Conservation (phyloP, 148 eudicot genomes). For the Beta vulgaris region DNA sequence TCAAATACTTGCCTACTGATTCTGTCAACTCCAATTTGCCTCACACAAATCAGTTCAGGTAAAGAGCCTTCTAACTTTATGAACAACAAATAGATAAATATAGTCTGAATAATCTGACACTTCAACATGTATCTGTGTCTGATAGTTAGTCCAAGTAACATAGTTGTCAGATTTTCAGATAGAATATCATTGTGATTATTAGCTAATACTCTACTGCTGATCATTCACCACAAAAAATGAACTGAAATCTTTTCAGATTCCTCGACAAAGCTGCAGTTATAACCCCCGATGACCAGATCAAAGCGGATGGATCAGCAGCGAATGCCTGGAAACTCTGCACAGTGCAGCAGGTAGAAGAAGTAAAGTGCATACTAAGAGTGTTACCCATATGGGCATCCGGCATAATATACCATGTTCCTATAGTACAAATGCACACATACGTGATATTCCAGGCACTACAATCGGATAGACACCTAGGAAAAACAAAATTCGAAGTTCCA, state of each 20-base stretch:
- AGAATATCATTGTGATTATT: neutral
- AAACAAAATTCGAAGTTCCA: slow-evolving; percentile 46
- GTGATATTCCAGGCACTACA: slow-evolving; percentile 73
- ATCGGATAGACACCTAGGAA: slow-evolving; percentile 46
- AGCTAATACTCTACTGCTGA: neutral
- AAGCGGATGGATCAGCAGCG: slow-evolving; percentile 55
- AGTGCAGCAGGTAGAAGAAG: slow-evolving; percentile 70
- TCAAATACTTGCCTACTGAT: slow-evolving; percentile 41
- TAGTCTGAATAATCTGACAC: too few relatives aligned
- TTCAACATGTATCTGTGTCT: too few relatives aligned
- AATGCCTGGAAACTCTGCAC: slow-evolving; percentile 67
- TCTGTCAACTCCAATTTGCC: slow-evolving; percentile 62
- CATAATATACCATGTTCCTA: slow-evolving; percentile 43
- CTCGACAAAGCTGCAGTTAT: slow-evolving; percentile 55
- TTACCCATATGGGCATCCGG: slow-evolving; percentile 69
- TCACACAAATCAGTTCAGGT: slow-evolving; percentile 82
- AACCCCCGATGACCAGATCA: slow-evolving; percentile 37
- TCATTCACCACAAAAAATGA: neutral
- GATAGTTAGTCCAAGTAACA: too few relatives aligned
- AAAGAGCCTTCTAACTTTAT: neutral
- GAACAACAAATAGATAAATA: too few relatives aligned
- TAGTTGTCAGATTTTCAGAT: too few relatives aligned
- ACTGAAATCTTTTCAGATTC: slow-evolving; percentile 32
- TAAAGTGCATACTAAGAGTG: slow-evolving; percentile 55
- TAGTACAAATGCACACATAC: slow-evolving; percentile 44